Conservation (phyloP, 805 yeast genomes). For the Saturnispora ahearnii region DNA sequence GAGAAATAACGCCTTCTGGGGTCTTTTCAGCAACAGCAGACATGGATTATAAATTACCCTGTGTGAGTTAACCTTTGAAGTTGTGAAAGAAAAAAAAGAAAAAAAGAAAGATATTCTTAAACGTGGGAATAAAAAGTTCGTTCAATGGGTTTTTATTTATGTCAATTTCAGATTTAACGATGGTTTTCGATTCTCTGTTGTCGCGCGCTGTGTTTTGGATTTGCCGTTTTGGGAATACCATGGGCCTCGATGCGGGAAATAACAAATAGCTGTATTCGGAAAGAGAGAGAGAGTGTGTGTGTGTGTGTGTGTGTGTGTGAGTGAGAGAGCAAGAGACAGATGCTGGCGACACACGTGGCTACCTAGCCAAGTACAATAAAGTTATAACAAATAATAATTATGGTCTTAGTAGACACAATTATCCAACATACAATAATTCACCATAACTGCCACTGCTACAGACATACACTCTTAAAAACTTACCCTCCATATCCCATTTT, state of each 20-base stretch:
- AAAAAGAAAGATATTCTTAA: background rate
- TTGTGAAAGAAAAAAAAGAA: background rate
- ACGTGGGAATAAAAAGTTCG: background rate
- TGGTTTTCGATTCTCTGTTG: background rate
- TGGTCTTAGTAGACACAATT: no score
- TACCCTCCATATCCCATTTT: no score
- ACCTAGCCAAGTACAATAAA: no score
- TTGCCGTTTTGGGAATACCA: background rate
- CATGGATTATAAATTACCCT: slow-evolving; percentile 1
- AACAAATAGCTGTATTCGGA: background rate
- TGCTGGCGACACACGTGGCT: no score
- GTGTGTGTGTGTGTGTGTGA: no score
- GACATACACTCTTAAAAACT: no score
- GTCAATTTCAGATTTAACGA: background rate
- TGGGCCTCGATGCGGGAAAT: background rate
- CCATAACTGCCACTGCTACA: no score
- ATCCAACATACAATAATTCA: no score
- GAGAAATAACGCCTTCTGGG: slow-evolving; percentile 7
- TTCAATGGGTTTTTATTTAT: background rate
- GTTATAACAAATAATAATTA: no score
- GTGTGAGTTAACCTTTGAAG: no score
- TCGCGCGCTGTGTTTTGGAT: slow-evolving; percentile 1
- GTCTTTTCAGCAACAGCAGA: slow-evolving; percentile 12
- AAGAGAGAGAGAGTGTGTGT: no score
- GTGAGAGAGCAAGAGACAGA: no score